Conservation (phyloP, 2,329 filamentous ascomycete genomes). For the Fusarium goolgardi region DNA sequence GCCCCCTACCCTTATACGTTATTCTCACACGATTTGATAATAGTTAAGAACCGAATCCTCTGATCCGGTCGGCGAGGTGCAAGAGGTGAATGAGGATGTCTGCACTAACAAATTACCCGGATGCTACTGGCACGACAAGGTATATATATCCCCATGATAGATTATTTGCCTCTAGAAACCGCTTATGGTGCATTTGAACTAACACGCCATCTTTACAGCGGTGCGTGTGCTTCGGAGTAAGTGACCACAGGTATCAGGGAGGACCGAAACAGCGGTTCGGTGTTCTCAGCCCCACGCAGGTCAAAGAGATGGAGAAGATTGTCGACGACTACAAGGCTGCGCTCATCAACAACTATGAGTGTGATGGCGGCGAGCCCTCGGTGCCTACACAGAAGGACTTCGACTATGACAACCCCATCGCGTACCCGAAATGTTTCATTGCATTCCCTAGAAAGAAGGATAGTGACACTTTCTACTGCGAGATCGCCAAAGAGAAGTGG, state of each 20-base stretch:
- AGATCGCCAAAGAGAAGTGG: neutral
- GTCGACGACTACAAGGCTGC: slow-evolving; percentile 3
- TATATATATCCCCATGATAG: neutral
- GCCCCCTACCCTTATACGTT: no score
- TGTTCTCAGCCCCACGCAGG: no score
- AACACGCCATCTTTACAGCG: neutral
- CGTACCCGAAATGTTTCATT: slow-evolving; percentile 8
- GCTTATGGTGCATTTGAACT: neutral
- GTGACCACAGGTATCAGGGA: neutral
- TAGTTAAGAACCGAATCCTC: neutral
- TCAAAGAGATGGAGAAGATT: neutral
- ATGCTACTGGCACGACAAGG: slow-evolving; percentile 9
- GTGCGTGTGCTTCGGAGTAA: slow-evolving; percentile 1
- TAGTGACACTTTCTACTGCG: no score
- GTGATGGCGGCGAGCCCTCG: neutral
- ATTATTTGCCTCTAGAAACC: no score
- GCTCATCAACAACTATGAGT: slow-evolving; percentile 11
- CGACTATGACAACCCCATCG: neutral
- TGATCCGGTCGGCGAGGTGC: neutral
- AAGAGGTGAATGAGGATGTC: neutral
- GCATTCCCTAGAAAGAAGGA: neutral
- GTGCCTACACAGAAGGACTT: slow-evolving; percentile 1
- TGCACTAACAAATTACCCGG: slow-evolving; percentile 2
- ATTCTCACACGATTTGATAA: neutral
- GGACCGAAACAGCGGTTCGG: neutral